A percentile compares a stretch with the other conserved stretches of the same genome.
Conservation (phyloP, 2,329 filamentous ascomycete species). For the Sporothrix humicola region DNA sequence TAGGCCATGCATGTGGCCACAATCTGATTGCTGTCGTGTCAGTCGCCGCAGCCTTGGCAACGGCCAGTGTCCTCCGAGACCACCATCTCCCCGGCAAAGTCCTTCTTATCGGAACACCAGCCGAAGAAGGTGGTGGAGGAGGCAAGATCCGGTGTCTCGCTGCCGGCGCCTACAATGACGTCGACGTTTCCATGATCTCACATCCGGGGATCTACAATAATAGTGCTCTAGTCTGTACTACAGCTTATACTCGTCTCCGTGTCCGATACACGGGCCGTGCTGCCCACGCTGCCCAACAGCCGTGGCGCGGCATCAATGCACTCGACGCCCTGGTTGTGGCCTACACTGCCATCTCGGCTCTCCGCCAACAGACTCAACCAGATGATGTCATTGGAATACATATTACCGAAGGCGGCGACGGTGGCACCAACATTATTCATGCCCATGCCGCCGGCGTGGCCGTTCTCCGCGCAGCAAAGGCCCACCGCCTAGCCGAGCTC, state of each 20-base stretch:
- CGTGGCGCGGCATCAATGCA: slow-evolving; percentile 2
- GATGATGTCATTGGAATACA: slow-evolving; percentile 25
- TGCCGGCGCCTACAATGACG: slow-evolving; percentile 2
- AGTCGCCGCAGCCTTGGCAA: not conserved
- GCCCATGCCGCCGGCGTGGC: not conserved
- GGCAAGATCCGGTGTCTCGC: slow-evolving; percentile 26
- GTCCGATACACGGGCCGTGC: not conserved
- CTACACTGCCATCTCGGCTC: not conserved
- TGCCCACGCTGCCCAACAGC: slow-evolving; percentile 3
- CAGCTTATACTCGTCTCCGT: not conserved
- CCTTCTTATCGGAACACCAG: slow-evolving; percentile 18
- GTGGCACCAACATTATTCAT: slow-evolving; percentile 23
- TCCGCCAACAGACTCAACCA: slow-evolving; percentile 21
- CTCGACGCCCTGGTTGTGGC: not conserved
- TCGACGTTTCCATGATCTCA: not conserved
- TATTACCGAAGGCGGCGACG: slow-evolving; percentile 25
- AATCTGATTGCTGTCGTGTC: slow-evolving; percentile 26
- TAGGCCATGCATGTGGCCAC: slow-evolving; percentile 26
- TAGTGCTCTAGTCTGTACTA: not conserved
- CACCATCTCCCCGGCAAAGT: slow-evolving; percentile 15
- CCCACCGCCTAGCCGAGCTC: not conserved
- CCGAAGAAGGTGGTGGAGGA: slow-evolving; percentile 23
- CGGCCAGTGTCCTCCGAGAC: not conserved
- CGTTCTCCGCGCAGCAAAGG: not conserved
- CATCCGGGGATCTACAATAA: slow-evolving; percentile 1